phyloP scores from a whole-genome alignment of 2,329 filamentous ascomycete genomes.

The Epichloe scottii region DNA sequence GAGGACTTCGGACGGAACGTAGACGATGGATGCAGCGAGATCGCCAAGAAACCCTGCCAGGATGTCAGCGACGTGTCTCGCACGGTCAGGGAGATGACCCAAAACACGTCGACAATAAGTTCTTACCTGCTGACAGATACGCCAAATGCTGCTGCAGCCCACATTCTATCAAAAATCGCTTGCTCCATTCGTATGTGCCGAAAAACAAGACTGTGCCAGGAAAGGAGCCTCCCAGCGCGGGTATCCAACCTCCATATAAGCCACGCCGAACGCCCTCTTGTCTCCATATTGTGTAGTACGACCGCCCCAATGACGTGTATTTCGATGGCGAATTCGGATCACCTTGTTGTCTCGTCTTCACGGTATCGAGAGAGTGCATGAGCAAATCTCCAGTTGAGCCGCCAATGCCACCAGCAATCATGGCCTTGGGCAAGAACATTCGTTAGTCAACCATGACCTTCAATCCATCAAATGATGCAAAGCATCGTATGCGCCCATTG shows the following conservation, averaged over 20 bases:
- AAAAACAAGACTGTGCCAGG: slow-evolving; percentile 93
- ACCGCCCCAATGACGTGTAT: slow-evolving; percentile 80
- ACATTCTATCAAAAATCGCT: slow-evolving; percentile 72
- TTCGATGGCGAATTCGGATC: slow-evolving; percentile 87
- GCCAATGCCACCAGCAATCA: slow-evolving; percentile 88
- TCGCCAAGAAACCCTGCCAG: slow-evolving; percentile 75
- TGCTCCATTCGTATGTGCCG: slow-evolving; percentile 91
- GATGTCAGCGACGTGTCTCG: not conserved
- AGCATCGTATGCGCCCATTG: not conserved
- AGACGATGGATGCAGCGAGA: slow-evolving; percentile 79
- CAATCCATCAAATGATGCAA: not conserved
- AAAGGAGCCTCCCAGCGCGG: slow-evolving; percentile 84
- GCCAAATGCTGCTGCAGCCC: slow-evolving; percentile 73
- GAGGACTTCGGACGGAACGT: slow-evolving; percentile 93
- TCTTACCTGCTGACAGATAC: slow-evolving; percentile 70
- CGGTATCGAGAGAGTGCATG: slow-evolving; percentile 97
- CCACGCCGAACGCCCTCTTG: slow-evolving; percentile 82
- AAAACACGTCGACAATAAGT: not conserved
- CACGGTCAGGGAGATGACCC: not conserved
- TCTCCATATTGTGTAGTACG: slow-evolving; percentile 84
- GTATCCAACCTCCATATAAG: slow-evolving; percentile 85
- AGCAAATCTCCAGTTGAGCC: slow-evolving; percentile 91
- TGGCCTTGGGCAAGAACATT: slow-evolving; percentile 45
- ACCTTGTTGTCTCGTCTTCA: slow-evolving; percentile 95
- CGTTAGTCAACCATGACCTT: not conserved